Evolutionary conservation across 306 rosid genomes (phyloP), one percentile per base, ranked within the genome.

Genomic region (Glycine latifolia): DNA sequence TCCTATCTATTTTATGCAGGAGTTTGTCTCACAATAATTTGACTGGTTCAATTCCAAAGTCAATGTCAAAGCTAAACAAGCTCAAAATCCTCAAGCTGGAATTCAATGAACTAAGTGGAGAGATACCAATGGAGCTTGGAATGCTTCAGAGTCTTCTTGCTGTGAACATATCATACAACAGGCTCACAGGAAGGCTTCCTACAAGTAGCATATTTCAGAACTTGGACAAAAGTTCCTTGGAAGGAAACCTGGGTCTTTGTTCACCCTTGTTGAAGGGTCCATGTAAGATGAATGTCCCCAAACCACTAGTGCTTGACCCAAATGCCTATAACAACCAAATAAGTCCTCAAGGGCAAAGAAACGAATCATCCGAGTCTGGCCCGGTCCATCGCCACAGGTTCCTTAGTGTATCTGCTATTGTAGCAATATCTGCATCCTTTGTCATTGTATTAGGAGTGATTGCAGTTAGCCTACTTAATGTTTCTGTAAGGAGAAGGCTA

Each of bases 301-400:
- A 95, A 85, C 99, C 99, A 16, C 93, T 95, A 55, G 99, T 93
- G 4, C 91, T 95, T 71, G 97, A 93, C 58, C 99, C 99, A 31
- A 88, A 89, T 85, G 95, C 91, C 3, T 90, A 86, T 82, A 62
- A 70, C 82, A 81, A 56, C 78, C 92, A 90, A 90, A 90, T 89
- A 56, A 88, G 85, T 14, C 77, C 87, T 71, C 84, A 77, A 31
- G 83, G 85, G 65, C 84, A 81, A 15, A 83, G 78, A 8, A 71
- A 76, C 55, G 88, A 84, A 49, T 82, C 92, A 14, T 54, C 87
- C 0, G 31, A 8, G 48, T 46, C 87, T 0, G 39, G 61, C 52
- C 60, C 67, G 5, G 67, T 16, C 46, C 93, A 75, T 49, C 95
- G 41, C 83, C 94, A 73, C 77, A 87, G 83, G 68, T 93, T 95